phyloP scores from a whole-genome alignment of 768 basidiomycete species.

The Termitomyces sp. region DNA sequence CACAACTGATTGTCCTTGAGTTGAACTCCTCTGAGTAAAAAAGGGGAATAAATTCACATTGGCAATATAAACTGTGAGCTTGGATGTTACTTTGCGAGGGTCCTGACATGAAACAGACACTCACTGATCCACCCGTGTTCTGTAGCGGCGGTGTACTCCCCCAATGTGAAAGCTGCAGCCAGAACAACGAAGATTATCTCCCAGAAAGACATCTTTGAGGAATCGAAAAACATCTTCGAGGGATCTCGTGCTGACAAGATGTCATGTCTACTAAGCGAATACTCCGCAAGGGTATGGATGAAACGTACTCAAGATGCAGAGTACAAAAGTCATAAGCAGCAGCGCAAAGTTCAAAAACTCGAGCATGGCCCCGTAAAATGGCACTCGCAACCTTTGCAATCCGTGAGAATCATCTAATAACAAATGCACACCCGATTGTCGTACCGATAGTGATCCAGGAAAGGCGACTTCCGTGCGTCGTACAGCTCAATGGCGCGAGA shows the following conservation, averaged over 20 bases:
- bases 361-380: constrained; percentile 71
- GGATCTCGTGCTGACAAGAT: constrained; percentile 51
- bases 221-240: constrained; percentile 36
- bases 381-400: constrained; percentile 66
- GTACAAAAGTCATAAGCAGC: constrained; percentile 64
- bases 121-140: constrained; percentile 87
- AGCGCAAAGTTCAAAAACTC: constrained; percentile 77
- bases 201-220: constrained; percentile 48
- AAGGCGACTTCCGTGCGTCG: constrained; percentile 59
- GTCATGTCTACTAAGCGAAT: not conserved
- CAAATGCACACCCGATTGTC: constrained; percentile 1
- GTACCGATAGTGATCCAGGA: constrained; percentile 82
- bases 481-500: constrained; percentile 71
- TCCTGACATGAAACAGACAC: constrained; percentile 23
- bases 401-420: constrained; percentile 2
- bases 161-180: constrained; percentile 73
- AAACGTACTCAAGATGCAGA: constrained; percentile 70
- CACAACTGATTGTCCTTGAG: constrained; percentile 56
- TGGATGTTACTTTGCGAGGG: not conserved
- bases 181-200: constrained; percentile 77
- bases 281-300: not conserved
- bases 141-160: constrained; percentile 84
- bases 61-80: constrained; percentile 69
- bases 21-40: not conserved
- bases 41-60: constrained; percentile 46